Conservation (phyloP, 805 yeast genomes). For the Cyberlindnera euphorbiae region DNA sequence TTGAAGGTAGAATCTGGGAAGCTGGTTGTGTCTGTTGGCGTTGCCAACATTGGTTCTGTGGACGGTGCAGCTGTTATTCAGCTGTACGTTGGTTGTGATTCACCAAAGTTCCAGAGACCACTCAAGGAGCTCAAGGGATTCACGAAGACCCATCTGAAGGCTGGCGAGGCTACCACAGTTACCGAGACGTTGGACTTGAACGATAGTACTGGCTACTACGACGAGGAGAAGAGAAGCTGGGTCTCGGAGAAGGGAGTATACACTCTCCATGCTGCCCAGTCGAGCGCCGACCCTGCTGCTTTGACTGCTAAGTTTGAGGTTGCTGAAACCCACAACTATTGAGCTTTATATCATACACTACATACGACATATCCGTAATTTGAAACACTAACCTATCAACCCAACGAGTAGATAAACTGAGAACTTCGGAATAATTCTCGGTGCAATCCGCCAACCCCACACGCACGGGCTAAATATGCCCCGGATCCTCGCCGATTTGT, state of each 20-base stretch:
- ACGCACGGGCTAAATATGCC: too few relatives aligned
- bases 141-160: conserved; percentile 39
- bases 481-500: too few relatives aligned
- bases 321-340: conserved; percentile 1
- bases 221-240: conserved; percentile 46
- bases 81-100: conserved; percentile 39
- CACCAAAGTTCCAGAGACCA: conserved; percentile 40
- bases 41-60: conserved; percentile 41
- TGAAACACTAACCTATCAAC: too few relatives aligned
- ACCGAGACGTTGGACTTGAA: conserved; percentile 34
- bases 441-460: too few relatives aligned
- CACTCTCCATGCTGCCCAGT: conserved; percentile 41
- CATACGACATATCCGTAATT: too few relatives aligned
- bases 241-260: conserved; percentile 45
- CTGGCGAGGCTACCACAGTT: conserved; percentile 39
- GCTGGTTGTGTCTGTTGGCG: conserved; percentile 30
- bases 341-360: not conserved
- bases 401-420: too few relatives aligned
- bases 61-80: conserved; percentile 55
- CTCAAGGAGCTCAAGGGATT: conserved; percentile 56
- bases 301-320: conserved; percentile 13
- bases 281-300: conserved; percentile 25
- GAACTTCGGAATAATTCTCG: too few relatives aligned
- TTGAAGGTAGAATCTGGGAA: conserved; percentile 18
- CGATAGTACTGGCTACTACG: conserved; percentile 49